Percentiles rank a stretch among this genome's conserved stretches.
Conservation (phyloP, 768 basidiomycete genomes). For the Psilocybe cyanescens region DNA sequence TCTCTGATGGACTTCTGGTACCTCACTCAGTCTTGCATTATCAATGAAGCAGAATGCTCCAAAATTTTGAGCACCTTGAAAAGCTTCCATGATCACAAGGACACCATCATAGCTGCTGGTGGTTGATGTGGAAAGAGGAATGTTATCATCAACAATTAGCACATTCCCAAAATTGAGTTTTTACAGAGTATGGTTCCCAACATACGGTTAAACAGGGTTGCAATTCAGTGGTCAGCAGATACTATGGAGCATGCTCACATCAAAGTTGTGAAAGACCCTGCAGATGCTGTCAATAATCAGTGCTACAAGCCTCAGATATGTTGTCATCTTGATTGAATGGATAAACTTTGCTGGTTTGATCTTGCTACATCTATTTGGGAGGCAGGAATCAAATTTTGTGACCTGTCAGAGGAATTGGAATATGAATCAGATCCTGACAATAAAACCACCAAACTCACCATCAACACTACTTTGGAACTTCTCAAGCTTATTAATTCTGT, state of each 20-base stretch:
- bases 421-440: background rate
- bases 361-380: slow-evolving; percentile 24
- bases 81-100: slow-evolving; percentile 39
- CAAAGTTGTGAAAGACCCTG: slow-evolving; percentile 33
- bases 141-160: slow-evolving; percentile 33
- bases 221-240: slow-evolving; percentile 39
- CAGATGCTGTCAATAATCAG: slow-evolving; percentile 33
- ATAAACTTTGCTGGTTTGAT: slow-evolving; percentile 34
- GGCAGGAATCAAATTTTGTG: slow-evolving; percentile 4
- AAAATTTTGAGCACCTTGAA: slow-evolving; percentile 24
- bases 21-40: slow-evolving; percentile 32
- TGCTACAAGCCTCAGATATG: slow-evolving; percentile 38
- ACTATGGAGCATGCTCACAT: slow-evolving; percentile 36
- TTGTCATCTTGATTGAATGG: slow-evolving; percentile 30
- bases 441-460: background rate
- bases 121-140: slow-evolving; percentile 28
- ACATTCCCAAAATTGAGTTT: slow-evolving; percentile 47
- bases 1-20: slow-evolving; percentile 42
- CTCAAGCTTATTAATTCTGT: too few relatives aligned
- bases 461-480: too few relatives aligned
- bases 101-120: slow-evolving; percentile 32
- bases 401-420: background rate
- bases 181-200: slow-evolving; percentile 34
- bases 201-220: slow-evolving; percentile 30
- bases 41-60: slow-evolving; percentile 22